Percentiles rank a stretch among this genome's conserved stretches.
phyloP scores from a whole-genome alignment of 192 early-diverging fungal species.

The Umbelopsis vinacea region DNA sequence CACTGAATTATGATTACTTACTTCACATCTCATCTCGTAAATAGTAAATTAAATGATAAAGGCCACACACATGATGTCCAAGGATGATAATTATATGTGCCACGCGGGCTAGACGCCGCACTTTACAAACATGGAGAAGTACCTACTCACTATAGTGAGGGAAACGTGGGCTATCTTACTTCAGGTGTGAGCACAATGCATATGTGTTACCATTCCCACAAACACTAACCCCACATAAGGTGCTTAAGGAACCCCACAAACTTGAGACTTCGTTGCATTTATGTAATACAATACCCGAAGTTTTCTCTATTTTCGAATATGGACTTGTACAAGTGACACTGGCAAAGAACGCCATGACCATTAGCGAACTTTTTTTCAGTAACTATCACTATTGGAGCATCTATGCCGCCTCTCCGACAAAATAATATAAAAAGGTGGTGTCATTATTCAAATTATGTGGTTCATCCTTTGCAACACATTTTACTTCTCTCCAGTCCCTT shows the following conservation, averaged over 20 bases:
- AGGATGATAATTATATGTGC: not conserved
- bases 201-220: constrained; percentile 5
- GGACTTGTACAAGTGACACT: not conserved
- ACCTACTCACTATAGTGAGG: not conserved
- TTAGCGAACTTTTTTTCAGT: not conserved
- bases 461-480: not conserved
- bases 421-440: not conserved
- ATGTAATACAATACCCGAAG: not conserved
- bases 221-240: not conserved
- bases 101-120: constrained; percentile 6
- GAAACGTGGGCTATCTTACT: not conserved
- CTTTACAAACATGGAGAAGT: not conserved
- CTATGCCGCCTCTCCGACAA: too few species aligned
- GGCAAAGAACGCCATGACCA: not conserved
- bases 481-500: not conserved
- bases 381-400: too few species aligned
- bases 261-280: not conserved
- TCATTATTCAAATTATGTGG: not conserved
- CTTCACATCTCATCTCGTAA: too few species aligned
- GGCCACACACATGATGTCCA: too few species aligned
- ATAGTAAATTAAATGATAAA: too few species aligned
- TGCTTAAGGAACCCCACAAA: not conserved
- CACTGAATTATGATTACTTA: too few species aligned
- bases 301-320: not conserved
- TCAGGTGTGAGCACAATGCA: not conserved